Conservation (phyloP, 345 rosid genomes). For the Cardiospermum halicacabum region DNA sequence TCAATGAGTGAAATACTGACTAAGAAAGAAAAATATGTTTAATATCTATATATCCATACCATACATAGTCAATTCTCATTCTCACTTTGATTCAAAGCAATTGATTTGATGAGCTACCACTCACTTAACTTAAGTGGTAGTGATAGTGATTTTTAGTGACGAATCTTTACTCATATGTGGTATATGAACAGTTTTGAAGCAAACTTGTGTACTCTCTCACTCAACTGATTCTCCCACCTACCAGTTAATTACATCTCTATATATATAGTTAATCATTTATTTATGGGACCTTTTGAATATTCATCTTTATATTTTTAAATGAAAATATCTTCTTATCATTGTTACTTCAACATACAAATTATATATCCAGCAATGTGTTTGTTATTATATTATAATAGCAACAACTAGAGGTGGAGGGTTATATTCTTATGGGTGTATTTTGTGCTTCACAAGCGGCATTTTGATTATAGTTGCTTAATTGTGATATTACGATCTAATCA, state of each 20-base stretch:
- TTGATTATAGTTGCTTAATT: constrained; percentile 17
- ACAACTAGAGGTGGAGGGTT: constrained; percentile 14
- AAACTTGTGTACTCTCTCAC: constrained; percentile 11
- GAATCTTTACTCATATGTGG: background rate
- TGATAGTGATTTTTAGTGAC: constrained; percentile 19
- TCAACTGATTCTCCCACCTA: constrained; percentile 10
- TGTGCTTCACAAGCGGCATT: constrained; percentile 7
- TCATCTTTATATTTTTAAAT: background rate
- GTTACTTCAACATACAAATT: background rate
- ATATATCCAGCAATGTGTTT: background rate
- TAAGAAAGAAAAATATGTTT: constrained; percentile 24
- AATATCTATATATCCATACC: constrained; percentile 22
- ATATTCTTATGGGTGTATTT: constrained; percentile 7
- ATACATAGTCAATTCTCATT: constrained; percentile 22
- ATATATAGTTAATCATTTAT: background rate
- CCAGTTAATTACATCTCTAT: constrained; percentile 6
- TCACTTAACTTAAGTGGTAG: constrained; percentile 18
- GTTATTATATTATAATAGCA: background rate
- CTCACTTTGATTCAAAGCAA: constrained; percentile 30
- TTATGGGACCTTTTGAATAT: background rate
- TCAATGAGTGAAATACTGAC: constrained; percentile 13
- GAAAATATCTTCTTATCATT: background rate
- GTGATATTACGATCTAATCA: constrained; percentile 10
- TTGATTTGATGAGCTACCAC: background rate
- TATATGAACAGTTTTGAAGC: constrained; percentile 10